Base-by-base conservation (phyloP, 2,329 filamentous ascomycete genomes). In the Aspergillus tamarii region DNA sequence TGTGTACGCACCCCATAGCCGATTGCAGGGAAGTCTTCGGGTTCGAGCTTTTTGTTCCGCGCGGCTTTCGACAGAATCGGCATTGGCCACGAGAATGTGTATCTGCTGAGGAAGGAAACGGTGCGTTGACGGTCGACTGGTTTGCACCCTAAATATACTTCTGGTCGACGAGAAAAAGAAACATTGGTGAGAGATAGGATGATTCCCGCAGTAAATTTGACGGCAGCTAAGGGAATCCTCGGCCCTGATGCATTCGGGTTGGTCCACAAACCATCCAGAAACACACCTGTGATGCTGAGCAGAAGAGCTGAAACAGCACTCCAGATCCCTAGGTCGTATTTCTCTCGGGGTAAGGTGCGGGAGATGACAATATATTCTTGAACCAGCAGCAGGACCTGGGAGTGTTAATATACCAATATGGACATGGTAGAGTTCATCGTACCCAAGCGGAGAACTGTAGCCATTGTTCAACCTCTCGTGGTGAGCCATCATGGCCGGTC, bases 21-120 rank as follows among this genome's bases (percentile, higher is more conserved):
- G 11, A 89, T 83, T 21, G 84, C 80, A 0, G 88, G 85, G 14
- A 93, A 79, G 69, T 92, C 89, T 10, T 80, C 78, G 48, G 88
- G 74, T 58, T 91, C 85, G 2, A 93, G 81, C 52, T 85, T 83
- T 54, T 84, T 85, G 70, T 89, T 89, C 68, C 83, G 82, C 3
- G 77, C 76, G 2, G 89, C 88, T n/a, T 84, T 72, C 1, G 77
- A 69, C 26, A 93, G 81, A 0, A 91, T 71, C 6, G 78, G 72
- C 1, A 73, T 73, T 4, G 85, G 82, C 90, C 90, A 93, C 46
- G 81, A 78, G 79, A 88, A 93, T 21, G 85, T 90, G 71, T 87
- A 87, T 59, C 86, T 84, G 56, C 78, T 83, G 59, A 89, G 80
- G 3, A 87, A 85, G 1, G 88, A 88, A 8, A 80, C 81, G 0